Evolutionary conservation across 306 rosid genomes (phyloP).

Genomic region (Acacia crassicarpa): DNA sequence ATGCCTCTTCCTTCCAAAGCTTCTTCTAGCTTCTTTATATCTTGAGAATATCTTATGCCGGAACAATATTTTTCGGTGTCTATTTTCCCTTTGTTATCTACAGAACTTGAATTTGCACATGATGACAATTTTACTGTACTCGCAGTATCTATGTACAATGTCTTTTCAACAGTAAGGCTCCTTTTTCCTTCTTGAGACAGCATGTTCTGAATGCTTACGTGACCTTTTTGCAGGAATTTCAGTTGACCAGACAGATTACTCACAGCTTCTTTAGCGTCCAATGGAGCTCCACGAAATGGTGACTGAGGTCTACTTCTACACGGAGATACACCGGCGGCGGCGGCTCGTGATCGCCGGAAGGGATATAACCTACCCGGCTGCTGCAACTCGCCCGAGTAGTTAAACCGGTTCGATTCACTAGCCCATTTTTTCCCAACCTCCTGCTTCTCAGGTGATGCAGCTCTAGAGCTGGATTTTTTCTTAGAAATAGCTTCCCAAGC

Average conservation of each 20-base stretch:
- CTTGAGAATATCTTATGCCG: constrained; percentile 42
- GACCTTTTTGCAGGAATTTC: constrained; percentile 23
- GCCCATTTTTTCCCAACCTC: constrained; percentile 49
- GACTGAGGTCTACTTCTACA: constrained; percentile 54
- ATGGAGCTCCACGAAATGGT: constrained; percentile 37
- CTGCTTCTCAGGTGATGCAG: constrained; percentile 48
- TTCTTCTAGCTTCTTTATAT: constrained; percentile 40
- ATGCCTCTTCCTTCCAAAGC: constrained; percentile 25
- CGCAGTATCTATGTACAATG: constrained; percentile 65
- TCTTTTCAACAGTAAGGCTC: constrained; percentile 57
- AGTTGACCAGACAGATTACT: constrained; percentile 32
- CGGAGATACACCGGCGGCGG: constrained; percentile 52
- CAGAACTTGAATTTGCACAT: constrained; percentile 41
- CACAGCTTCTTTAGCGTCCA: constrained; percentile 45
- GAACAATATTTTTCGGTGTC: constrained; percentile 20
- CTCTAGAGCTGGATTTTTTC: constrained; percentile 46
- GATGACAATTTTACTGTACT: constrained; percentile 40
- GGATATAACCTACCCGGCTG: constrained; percentile 59
- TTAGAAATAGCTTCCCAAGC: constrained; percentile 58
- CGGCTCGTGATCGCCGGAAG: constrained; percentile 52
- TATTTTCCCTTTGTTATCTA: constrained; percentile 13
- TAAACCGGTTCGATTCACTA: constrained; percentile 50
- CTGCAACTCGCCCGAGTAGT: constrained; percentile 58
- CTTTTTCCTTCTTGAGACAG: constrained; percentile 38
- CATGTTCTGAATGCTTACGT: constrained; percentile 38